Base-by-base conservation (phyloP, 2,329 filamentous ascomycete species). In the Geosmithia morbida region DNA sequence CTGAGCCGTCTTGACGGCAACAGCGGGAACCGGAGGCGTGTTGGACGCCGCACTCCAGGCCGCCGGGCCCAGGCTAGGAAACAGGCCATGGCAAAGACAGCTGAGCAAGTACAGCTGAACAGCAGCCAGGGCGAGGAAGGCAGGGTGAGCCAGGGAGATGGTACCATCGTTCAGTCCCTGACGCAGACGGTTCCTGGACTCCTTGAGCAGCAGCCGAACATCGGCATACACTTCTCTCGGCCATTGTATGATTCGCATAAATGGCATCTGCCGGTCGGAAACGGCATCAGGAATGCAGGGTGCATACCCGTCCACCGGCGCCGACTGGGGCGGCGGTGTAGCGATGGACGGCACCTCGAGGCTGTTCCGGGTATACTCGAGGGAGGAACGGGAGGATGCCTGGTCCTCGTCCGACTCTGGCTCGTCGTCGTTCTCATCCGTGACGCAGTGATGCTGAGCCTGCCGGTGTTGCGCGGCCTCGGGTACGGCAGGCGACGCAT, bases 301-400 rank as follows among this genome's bases (percentile, higher is more conserved):
- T 26, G 22, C 4, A 8, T 26, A 26, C 22, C 4, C 22, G 4
- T 26, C 4, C 8, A 8, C 4, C 8, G 22, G 22, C 8, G 22
- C 8, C 22, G 33, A 37, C 33, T 37, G 33, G 10, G 33, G 33
- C 14, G 33, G 14, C 11, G 62, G 61, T 4, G 62, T 61, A n/a
- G 55, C 53, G 22, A 66, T 59, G 22, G 66, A 68, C 4, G 70
- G 70, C 37, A 61, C 68, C 44, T 61, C 61, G 41, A 74, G 65
- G 47, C 64, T 67, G 53, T 73, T 61, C 44, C 73, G 69, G 19
- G 70, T 68, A 51, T 75, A 75, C 47, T 67, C 63, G 22, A 74
- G 65, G 19, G 71, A 72, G 11, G 58, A 57, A 49, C 58, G 54
- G 50, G 64, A 66, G 22, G 61, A 61, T 7, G 57, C 61, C 20